Base-by-base conservation (phyloP, 2,329 filamentous ascomycete species). In the Colletotrichum sidae region DNA sequence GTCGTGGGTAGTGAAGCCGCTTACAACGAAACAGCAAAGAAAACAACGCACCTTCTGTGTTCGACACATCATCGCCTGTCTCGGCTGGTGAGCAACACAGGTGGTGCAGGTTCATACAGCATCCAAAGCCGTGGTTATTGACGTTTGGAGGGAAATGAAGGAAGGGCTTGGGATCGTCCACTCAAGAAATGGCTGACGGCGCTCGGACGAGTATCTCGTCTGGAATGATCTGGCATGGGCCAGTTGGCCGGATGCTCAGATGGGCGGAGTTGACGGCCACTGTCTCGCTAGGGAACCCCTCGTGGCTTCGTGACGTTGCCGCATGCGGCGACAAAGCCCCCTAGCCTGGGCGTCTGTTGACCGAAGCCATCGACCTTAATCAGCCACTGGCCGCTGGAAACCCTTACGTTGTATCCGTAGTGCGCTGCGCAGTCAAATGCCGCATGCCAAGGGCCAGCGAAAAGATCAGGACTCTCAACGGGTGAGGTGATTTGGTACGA, bases 341-440 rank as follows among this genome's bases (percentile, higher is more conserved):
- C 33, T 46, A 25, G 25, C 25, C 25, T 25, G 45, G 45, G 51
- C 51, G 25, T 15, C 51, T 50, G 17, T 65, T 46, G 51, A 52
- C 57, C 39, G 57, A 61, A 47, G 62, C 57, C 51, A 55, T 52
- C 46, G 34, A 44, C 37, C 38, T 45, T 60, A 17, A 51, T 55
- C 51, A 65, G 62, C 62, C 57, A 55, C 62, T 52, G 57, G 62
- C 51, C 61, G 51, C 55, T 57, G 62, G 55, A 46, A 42, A 39
- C 9, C 25, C 25, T 25, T 25, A 25, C 25, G 25, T 25, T 25
- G 25, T 25, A 25, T 25, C 4, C 25, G 35, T 55, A 37, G 38
- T 34, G 50, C 33, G 39, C 50, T 9, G 15, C n/a, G 45, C 17
- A 38, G 37, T 46, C 56, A 44, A 46, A 44, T 50, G 61, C 15